Evolutionary conservation across 2,329 filamentous ascomycete genomes (phyloP).

Genomic region (Fusarium austroafricanum): DNA sequence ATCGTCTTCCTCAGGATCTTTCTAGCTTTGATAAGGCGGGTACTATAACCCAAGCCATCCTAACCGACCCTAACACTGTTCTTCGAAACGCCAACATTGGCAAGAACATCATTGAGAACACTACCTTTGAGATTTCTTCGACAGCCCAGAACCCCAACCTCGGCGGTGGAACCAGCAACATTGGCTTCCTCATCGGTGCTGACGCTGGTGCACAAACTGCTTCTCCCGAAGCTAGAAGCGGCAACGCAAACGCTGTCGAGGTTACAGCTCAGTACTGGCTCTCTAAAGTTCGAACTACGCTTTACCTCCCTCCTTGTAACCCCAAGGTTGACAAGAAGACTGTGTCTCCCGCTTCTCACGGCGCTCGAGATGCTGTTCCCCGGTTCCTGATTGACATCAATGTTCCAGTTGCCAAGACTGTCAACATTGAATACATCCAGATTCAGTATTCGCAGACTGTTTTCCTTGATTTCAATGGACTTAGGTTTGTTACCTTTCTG

Average conservation of each 20-base stretch:
- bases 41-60: conserved; percentile 50
- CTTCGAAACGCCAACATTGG: conserved; percentile 46
- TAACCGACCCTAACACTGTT: conserved; percentile 48
- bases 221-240: conserved; percentile 40
- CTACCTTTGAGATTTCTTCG: conserved; percentile 48
- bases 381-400: conserved; percentile 24
- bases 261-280: conserved; percentile 38
- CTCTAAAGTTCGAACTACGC: conserved; percentile 25
- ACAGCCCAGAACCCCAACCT: conserved; percentile 15
- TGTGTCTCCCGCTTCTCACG: conserved; percentile 9
- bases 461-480: conserved; percentile 16
- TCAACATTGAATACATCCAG: conserved; percentile 39
- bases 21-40: conserved; percentile 42
- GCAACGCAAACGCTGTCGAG: conserved; percentile 28
- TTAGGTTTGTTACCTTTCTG: background rate
- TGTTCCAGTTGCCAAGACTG: conserved; percentile 18
- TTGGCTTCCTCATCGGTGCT: conserved; percentile 29
- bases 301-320: conserved; percentile 29
- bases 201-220: conserved; percentile 44
- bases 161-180: conserved; percentile 49
- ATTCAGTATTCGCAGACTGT: conserved; percentile 53
- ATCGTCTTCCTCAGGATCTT: conserved; percentile 49
- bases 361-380: conserved; percentile 28
- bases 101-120: conserved; percentile 48
- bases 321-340: background rate